These are phyloP conservation scores for Houttuynia cordata DNA, from an alignment of 164 flowering plant genomes.

Conservation along the genomic window DNA sequence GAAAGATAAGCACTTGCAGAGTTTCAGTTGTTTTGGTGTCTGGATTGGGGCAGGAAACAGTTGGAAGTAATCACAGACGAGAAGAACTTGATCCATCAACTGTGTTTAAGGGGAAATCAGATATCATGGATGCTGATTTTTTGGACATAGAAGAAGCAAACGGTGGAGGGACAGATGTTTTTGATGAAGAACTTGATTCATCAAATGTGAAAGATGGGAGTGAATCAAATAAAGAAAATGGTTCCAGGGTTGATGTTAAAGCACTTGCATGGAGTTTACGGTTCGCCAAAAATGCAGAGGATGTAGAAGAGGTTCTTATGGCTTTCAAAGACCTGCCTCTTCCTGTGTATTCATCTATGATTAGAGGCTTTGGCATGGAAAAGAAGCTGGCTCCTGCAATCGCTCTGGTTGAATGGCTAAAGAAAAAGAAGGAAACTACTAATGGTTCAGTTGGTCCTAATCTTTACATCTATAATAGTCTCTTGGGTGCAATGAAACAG, in stretches of 20 bases:
- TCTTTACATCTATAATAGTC: slow-evolving; percentile 66
- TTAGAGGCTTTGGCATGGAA: slow-evolving; percentile 64
- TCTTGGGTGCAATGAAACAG: slow-evolving; percentile 73
- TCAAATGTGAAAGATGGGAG: neutral
- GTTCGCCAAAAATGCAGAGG: slow-evolving; percentile 51
- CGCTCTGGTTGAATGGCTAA: slow-evolving; percentile 77
- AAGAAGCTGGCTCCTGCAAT: slow-evolving; percentile 48
- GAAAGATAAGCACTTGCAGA: slow-evolving; percentile 14
- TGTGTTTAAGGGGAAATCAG: slow-evolving; percentile 11
- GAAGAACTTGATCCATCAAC: slow-evolving; percentile 13
- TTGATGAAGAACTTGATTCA: neutral
- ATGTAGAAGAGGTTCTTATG: slow-evolving; percentile 64
- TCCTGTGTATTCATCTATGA: slow-evolving; percentile 58
- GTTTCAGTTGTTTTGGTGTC: slow-evolving; percentile 19
- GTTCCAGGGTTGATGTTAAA: slow-evolving; percentile 50
- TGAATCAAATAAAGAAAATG: slow-evolving; percentile 15
- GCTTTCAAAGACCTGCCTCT: slow-evolving; percentile 54
- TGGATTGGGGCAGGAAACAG: slow-evolving; percentile 32
- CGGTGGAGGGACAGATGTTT: neutral
- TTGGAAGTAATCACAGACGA: slow-evolving; percentile 15
- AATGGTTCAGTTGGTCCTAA: slow-evolving; percentile 40
- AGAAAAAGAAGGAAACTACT: slow-evolving; percentile 36
- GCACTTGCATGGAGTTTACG: slow-evolving; percentile 44
- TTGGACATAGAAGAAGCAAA: slow-evolving; percentile 6
- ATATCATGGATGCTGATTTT: neutral